phyloP scores from a whole-genome alignment of 1,284 basidiomycete species.

The Cutaneotrichosporon cutaneum region DNA sequence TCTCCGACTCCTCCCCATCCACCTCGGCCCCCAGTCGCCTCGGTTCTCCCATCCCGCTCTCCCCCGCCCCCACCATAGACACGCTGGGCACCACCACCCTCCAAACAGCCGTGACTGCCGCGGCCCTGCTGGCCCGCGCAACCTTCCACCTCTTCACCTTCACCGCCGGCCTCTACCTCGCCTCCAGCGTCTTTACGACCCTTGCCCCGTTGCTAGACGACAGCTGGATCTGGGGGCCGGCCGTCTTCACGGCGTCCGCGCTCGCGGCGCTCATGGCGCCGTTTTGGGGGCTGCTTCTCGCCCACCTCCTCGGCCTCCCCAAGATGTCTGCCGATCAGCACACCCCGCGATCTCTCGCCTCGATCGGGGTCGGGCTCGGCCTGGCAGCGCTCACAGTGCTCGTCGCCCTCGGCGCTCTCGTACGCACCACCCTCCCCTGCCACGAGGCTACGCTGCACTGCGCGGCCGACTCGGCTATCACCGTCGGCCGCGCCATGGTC shows the following conservation, averaged over 20 bases:
- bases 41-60: background rate
- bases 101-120: background rate
- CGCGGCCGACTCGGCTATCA: background rate
- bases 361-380: background rate
- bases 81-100: background rate
- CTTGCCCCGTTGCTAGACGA: background rate
- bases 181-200: background rate
- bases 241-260: background rate
- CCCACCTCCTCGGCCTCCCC: background rate
- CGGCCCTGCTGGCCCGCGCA: background rate
- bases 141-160: background rate
- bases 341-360: background rate
- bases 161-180: background rate
- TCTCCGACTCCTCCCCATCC: no score
- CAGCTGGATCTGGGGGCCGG: background rate
- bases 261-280: background rate
- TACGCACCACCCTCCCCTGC: background rate
- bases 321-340: background rate
- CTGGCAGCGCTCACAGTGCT: background rate
- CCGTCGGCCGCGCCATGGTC: background rate
- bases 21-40: no score
- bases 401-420: background rate
- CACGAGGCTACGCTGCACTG: background rate
- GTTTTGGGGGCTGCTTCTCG: background rate
- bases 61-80: background rate